Conservation (phyloP, 306 rosid genomes). For the Vicia villosa region DNA sequence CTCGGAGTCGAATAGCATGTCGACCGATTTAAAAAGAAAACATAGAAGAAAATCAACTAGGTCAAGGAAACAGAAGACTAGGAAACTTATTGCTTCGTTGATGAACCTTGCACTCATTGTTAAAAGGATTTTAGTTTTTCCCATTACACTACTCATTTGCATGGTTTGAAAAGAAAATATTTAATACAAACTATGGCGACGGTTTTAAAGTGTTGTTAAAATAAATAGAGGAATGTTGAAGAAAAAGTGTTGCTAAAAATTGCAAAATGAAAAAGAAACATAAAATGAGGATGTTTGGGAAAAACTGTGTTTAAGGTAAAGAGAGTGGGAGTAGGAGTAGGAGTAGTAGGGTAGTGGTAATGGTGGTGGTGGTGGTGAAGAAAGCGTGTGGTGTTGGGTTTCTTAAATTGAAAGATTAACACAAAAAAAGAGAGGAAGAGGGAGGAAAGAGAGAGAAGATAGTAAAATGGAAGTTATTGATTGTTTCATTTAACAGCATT, state of each 20-base stretch:
- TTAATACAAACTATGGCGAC: neutral
- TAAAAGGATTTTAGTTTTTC: slow-evolving; percentile 41
- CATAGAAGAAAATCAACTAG: slow-evolving; percentile 68
- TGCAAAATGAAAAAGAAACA: neutral
- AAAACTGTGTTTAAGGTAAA: neutral
- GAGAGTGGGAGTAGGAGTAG: neutral
- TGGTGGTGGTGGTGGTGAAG: slow-evolving; percentile 30
- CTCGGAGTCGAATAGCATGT: slow-evolving; percentile 72
- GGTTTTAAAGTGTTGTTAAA: neutral
- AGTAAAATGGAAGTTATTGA: slow-evolving; percentile 54
- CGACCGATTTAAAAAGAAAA: slow-evolving; percentile 63
- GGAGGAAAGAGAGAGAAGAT: slow-evolving; percentile 26
- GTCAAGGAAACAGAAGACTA: slow-evolving; percentile 63
- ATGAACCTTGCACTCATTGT: slow-evolving; percentile 47
- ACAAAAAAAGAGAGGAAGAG: slow-evolving; percentile 36
- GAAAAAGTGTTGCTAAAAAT: neutral
- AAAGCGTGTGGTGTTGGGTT: slow-evolving; percentile 58
- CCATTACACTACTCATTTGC: slow-evolving; percentile 35
- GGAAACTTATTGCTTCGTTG: slow-evolving; percentile 70
- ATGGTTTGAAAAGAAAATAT: slow-evolving; percentile 10
- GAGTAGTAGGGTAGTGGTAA: neutral
- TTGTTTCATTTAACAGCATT: slow-evolving; percentile 67
- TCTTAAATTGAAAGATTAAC: slow-evolving; percentile 45
- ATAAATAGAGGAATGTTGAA: neutral
- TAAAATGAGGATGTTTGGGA: neutral